Percentiles rank a stretch among this genome's conserved stretches.
These are phyloP conservation scores for Leccinum sublutescens DNA, from an alignment of 768 basidiomycete species.

Conservation along the genomic window DNA sequence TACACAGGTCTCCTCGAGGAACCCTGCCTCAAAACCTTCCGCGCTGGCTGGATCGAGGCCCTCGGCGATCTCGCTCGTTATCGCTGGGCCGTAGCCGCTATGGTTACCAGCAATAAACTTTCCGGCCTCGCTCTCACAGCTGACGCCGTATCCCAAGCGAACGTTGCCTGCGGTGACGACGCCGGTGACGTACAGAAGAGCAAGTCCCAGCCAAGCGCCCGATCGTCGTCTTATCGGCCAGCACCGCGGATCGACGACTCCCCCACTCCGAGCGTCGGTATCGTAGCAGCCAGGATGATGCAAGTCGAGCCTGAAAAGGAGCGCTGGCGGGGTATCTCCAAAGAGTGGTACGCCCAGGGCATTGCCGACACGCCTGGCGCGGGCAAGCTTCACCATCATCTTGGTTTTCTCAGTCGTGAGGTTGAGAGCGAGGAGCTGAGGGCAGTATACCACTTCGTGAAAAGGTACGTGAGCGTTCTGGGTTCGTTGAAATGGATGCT, in stretches of 20 bases:
- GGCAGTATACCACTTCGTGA: conserved; percentile 90
- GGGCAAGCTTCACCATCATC: conserved; percentile 91
- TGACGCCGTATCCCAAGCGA: conserved; percentile 53
- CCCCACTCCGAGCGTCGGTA: conserved; percentile 76
- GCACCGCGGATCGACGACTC: conserved; percentile 62
- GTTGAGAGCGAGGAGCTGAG: conserved; percentile 78
- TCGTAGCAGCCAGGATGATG: conserved; percentile 75
- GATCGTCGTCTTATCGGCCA: conserved; percentile 44
- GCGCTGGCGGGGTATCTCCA: conserved; percentile 83
- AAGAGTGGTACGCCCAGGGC: conserved; percentile 91
- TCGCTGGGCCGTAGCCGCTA: conserved; percentile 91
- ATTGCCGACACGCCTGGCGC: conserved; percentile 89
- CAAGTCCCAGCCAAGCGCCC: conserved; percentile 26
- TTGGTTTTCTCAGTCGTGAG: conserved; percentile 85
- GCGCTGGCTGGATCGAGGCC: conserved; percentile 90
- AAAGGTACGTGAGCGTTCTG: conserved; percentile 60
- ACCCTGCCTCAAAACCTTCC: conserved; percentile 63
- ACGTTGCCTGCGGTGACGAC: conserved; percentile 29
- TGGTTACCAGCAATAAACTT: conserved; percentile 55
- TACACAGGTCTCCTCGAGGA: conserved; percentile 91
- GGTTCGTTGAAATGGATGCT: not conserved
- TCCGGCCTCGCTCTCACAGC: conserved; percentile 47
- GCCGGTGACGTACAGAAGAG: conserved; percentile 36
- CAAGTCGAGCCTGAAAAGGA: conserved; percentile 92
- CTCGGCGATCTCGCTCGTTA: conserved; percentile 95